phyloP scores from a whole-genome alignment of 768 basidiomycete species.

The Boletus eberwhitei region DNA sequence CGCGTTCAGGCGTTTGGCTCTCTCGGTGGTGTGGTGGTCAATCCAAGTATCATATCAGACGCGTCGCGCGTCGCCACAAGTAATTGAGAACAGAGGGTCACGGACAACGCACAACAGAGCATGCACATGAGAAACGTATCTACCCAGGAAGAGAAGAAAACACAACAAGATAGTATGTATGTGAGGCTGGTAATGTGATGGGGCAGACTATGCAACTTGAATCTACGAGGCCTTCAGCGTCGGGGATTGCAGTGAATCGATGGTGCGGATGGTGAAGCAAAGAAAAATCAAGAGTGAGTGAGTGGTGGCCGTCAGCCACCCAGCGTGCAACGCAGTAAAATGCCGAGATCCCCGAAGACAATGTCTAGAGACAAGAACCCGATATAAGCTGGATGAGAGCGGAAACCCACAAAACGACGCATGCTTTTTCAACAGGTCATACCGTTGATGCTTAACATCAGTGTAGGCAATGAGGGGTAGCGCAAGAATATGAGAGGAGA shows the following conservation, averaged over 20 bases:
- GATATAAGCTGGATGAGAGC: slow-evolving; percentile 1
- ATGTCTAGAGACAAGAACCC: slow-evolving; percentile 9
- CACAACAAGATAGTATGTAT: slow-evolving; percentile 25
- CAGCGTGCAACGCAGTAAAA: slow-evolving; percentile 16
- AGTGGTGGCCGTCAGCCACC: slow-evolving; percentile 31
- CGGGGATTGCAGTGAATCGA: slow-evolving; percentile 10
- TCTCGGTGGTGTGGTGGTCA: slow-evolving; percentile 1
- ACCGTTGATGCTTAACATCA: slow-evolving; percentile 28
- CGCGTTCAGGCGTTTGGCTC: slow-evolving; percentile 11
- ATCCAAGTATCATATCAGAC: slow-evolving; percentile 3
- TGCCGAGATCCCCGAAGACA: slow-evolving; percentile 14
- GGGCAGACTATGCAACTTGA: slow-evolving; percentile 16
- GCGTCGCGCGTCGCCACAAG: neutral
- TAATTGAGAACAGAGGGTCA: neutral
- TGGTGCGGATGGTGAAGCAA: neutral
- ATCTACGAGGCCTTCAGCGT: slow-evolving; percentile 35
- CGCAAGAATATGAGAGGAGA: slow-evolving; percentile 13
- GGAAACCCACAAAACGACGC: slow-evolving; percentile 3
- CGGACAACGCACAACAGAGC: slow-evolving; percentile 10
- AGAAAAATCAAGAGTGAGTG: slow-evolving; percentile 11
- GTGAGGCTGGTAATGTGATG: slow-evolving; percentile 19
- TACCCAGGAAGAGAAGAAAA: slow-evolving; percentile 11
- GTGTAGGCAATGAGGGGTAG: slow-evolving; percentile 14
- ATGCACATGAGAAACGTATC: slow-evolving; percentile 20
- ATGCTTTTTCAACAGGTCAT: slow-evolving; percentile 7